Percentiles rank a stretch among this genome's conserved stretches.
Conservation (phyloP, 345 rosid genomes). For the Eucalyptus guilfoylei region DNA sequence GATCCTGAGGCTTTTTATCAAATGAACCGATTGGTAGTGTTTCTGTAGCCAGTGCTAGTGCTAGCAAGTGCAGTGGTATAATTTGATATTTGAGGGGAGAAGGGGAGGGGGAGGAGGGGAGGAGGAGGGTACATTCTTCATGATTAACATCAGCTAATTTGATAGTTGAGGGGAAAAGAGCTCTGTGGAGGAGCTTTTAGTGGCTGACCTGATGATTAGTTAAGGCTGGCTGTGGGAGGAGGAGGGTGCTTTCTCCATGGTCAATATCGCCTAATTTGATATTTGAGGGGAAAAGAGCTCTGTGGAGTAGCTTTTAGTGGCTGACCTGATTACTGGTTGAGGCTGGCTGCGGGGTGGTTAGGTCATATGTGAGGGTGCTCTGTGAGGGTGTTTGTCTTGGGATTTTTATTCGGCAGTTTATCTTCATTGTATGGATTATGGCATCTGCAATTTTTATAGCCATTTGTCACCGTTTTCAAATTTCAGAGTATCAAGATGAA, state of each 20-base stretch:
- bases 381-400: background rate
- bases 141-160: background rate
- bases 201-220: background rate
- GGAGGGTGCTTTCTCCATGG: background rate
- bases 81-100: background rate
- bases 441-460: constrained; percentile 29
- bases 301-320: background rate
- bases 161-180: background rate
- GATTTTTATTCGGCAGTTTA: background rate
- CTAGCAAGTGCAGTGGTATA: background rate
- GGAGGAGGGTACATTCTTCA: background rate
- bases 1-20: background rate
- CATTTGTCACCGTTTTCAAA: constrained; percentile 29
- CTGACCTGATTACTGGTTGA: background rate
- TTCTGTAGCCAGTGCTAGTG: background rate
- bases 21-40: background rate
- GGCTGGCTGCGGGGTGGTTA: background rate
- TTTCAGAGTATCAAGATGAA: constrained; percentile 98
- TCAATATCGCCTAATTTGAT: background rate
- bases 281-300: background rate
- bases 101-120: too few species aligned
- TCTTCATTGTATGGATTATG: background rate
- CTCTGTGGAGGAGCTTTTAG: background rate
- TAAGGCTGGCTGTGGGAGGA: background rate
- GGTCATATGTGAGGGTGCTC: background rate